Base-by-base conservation (phyloP, 2,329 filamentous ascomycete species). In the Claviceps humidiphila region DNA sequence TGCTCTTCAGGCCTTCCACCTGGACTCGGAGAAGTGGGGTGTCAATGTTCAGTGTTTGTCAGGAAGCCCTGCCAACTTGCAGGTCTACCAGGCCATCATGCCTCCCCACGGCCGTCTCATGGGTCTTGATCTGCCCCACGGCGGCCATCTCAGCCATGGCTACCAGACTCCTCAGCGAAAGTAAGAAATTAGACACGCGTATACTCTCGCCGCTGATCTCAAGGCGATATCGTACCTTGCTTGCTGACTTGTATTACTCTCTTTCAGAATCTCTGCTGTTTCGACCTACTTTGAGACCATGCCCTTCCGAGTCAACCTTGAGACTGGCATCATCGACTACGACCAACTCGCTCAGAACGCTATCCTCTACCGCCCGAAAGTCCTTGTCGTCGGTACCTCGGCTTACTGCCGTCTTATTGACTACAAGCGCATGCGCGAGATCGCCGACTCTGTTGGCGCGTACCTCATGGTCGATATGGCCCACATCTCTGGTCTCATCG, bases 231-330 rank as follows among this genome's bases (percentile, higher is more conserved):
- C 3, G 13, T 26, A 41, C 2, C 3, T 13, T 7, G 5, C 20
- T 22, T 45, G 11, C 48, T 50, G 13, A 41, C 30, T 38, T 20
- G 51, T 42, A 11, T 53, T 26, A 9, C 38, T 16, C 17, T 13
- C 6, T 26, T 39, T 2, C 26, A 84, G 78, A 76, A 98, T 98
- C 71, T 97, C 91, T 52, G 89, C 89, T 55, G 86, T 98, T 62
- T 97, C 91, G 41, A 97, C 91, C 65, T 98, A 98, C 81, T 98
- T 97, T 68, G 91, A 98, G 79, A 98, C 93, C 55, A 85, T 98
- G 73, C 93, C 93, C 52, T 98, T 98, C 79, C 84, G 89, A 56
- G 85, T 97, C 57, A 77, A 93, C 70, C 79, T 87, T 61, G 81
- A 87, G 64, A 97, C 93, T 37, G 93, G 93, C 61, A 83, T 97